Conservation (phyloP, 768 basidiomycete species). For the Piloderma croceum region DNA sequence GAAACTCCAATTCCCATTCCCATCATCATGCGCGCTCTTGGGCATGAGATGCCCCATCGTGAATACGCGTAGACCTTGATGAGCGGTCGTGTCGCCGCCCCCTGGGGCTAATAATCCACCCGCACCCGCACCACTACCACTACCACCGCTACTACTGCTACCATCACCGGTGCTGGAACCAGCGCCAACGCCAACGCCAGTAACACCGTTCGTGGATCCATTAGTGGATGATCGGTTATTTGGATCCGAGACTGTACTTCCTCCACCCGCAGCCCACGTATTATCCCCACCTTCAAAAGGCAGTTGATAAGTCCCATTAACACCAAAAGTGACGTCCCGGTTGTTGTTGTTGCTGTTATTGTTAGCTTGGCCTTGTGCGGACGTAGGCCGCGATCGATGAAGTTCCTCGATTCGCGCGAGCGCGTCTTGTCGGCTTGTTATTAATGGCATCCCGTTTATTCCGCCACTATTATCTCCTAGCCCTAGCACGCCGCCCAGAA, state of each 20-base stretch:
- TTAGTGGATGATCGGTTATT: too few species aligned
- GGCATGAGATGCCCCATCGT: conserved; percentile 76
- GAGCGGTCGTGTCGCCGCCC: conserved; percentile 26
- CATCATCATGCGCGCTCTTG: conserved; percentile 42
- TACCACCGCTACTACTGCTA: not conserved
- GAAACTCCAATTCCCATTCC: conserved; percentile 58
- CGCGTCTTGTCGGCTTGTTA: conserved; percentile 36
- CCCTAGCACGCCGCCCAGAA: too few species aligned
- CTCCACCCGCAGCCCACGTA: too few species aligned
- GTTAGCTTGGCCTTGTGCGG: conserved; percentile 1
- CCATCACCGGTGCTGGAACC: too few species aligned
- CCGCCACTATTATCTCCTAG: too few species aligned
- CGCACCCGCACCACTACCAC: conserved; percentile 1
- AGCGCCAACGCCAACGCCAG: too few species aligned
- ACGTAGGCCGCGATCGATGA: conserved; percentile 32
- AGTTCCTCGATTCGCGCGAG: conserved; percentile 51
- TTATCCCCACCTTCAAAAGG: too few species aligned
- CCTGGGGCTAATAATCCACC: conserved; percentile 14
- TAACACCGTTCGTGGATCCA: too few species aligned
- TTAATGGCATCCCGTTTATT: not conserved
- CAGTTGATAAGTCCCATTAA: too few species aligned
- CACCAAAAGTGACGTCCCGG: not conserved
- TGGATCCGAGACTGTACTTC: too few species aligned
- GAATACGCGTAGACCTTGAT: conserved; percentile 73
- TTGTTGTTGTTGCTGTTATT: not conserved